A percentile compares a stretch with the other conserved stretches of the same genome.
phyloP scores from a whole-genome alignment of 2,329 filamentous ascomycete species.

The Fusarium albosuccineum region DNA sequence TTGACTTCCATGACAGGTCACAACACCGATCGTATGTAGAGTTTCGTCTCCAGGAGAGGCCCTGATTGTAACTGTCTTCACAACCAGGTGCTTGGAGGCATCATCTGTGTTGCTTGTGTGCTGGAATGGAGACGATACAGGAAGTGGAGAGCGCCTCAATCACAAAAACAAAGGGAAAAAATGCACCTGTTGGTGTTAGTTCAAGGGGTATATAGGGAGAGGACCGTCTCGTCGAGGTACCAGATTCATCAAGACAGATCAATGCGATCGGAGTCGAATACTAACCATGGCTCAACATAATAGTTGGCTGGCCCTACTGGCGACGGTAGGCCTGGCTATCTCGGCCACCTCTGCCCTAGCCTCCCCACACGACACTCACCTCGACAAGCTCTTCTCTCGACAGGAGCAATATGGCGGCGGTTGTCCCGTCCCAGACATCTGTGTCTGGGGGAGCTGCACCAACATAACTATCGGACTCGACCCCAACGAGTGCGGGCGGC shows the following conservation, averaged over 20 bases:
- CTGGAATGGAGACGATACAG: slow-evolving; percentile 19
- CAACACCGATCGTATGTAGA: background rate
- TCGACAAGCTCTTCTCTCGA: slow-evolving; percentile 10
- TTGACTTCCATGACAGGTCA: slow-evolving; percentile 3
- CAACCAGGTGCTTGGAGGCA: background rate
- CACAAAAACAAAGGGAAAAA: no score
- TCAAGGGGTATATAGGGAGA: slow-evolving; percentile 25
- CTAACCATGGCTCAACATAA: slow-evolving; percentile 23
- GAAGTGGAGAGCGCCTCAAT: no score
- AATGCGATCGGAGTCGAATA: slow-evolving; percentile 15
- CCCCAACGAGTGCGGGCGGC: slow-evolving; percentile 22
- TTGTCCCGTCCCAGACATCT: slow-evolving; percentile 31
- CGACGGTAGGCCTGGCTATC: slow-evolving; percentile 4
- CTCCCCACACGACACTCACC: slow-evolving; percentile 1
- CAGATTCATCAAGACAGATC: slow-evolving; percentile 9
- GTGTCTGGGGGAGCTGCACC: slow-evolving; percentile 34
- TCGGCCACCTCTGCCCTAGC: background rate
- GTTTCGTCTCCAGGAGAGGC: background rate
- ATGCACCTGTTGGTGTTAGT: no score
- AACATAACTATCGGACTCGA: slow-evolving; percentile 35
- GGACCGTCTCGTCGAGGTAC: slow-evolving; percentile 9
- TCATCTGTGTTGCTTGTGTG: background rate
- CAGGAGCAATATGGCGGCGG: slow-evolving; percentile 30
- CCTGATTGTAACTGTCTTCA: background rate
- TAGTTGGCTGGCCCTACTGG: slow-evolving; percentile 25